Evolutionary conservation across 305 asterid genomes (phyloP), one percentile per base, ranked within the genome.

Genomic region (Plantago lanceolata): DNA sequence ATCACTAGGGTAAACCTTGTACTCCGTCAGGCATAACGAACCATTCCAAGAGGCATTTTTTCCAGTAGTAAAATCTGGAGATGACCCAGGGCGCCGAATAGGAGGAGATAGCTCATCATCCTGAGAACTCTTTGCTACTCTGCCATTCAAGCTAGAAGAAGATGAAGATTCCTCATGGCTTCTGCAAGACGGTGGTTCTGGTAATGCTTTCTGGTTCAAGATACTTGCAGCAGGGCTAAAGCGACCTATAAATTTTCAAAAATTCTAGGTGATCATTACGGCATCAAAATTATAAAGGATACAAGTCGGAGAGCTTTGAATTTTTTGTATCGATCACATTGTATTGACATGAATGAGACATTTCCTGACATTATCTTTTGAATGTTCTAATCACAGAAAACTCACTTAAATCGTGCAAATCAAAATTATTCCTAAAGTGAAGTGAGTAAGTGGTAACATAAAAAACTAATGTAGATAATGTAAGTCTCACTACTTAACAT

Each of bases 131-230:
- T 92, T 92, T 53, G 84, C 71, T 20, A 76, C 84, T 73, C 79
- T 82, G 17, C 77, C 89, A 48, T 80, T 93, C 79, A 93, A 72
- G 84, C 94, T 89, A 29, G 96, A 89, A 35, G 99, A 84, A 57
- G 97, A 84, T 2, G 99, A 89, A 15, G 97, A 80, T 51, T 84
- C 96, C 45, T 79, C 96, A 67, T 84, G 95, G 78, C 96, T 84
- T 83, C 94, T 87, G 18, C 84, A 81, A 59, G 96, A 76, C 44
- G 89, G 85, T 43, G 94, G 99, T 65, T 84, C 99, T 0, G 94
- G 96, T 52, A 93, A 76, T 53, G 83, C 83, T 77, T 87, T 93
- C 67, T 74, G 88, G 64, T 78, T 85, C 63, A 76, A 79, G 26
- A 80, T 70, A 53, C 81, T 82, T 73, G 78, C 84, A 28, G 87